Base-by-base conservation (phyloP, 2,329 filamentous ascomycete genomes). In the Cercospora janseana region DNA sequence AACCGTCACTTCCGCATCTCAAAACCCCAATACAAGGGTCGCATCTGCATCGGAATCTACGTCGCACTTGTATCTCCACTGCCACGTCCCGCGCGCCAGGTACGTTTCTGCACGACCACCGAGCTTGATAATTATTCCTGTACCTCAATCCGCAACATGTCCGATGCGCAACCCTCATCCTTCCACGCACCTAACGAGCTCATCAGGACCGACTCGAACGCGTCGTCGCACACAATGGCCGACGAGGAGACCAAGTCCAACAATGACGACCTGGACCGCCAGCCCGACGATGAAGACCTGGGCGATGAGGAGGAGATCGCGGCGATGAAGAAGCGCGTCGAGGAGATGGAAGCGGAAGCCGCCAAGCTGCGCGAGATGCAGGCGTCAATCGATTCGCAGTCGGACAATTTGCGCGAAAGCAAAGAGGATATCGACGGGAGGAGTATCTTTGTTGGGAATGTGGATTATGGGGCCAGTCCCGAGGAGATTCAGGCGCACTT, bases 401-500 rank as follows among this genome's bases (percentile, higher is more conserved):
- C 83, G 56, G 84, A 89, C 58, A 88, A 88, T 62, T 78, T 93
- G 55, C 82, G 86, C 59, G 93, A 97, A 68, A 90, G 91, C 75
- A 95, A 94, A 72, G 91, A 96, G 70, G 94, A 96, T 61, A 84
- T 98, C 52, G 93, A 98, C 72, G 85, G 85, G 60, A 85, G 93
- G 65, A 96, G 90, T 73, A 90, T 98, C 71, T 98, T 98, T 69
- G 93, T 98, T 35, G 93, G 93, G 61, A 98, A 98, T 63, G 93
- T 98, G 60, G 93, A 98, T 73, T 98, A 98, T 72, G 91, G 88
- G 56, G 91, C 92, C 16, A 94, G 90, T 21, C 93, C 93, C 2
- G 93, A 98, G 73, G 93, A 98, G 75, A 93, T 98, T 52, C 93
- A 98, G 76, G 88, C 90, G 52, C 93, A 98, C 68, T 98, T 98